Conservation (phyloP, 352 stramenopile species). For the Blastocystis sp. region DNA sequence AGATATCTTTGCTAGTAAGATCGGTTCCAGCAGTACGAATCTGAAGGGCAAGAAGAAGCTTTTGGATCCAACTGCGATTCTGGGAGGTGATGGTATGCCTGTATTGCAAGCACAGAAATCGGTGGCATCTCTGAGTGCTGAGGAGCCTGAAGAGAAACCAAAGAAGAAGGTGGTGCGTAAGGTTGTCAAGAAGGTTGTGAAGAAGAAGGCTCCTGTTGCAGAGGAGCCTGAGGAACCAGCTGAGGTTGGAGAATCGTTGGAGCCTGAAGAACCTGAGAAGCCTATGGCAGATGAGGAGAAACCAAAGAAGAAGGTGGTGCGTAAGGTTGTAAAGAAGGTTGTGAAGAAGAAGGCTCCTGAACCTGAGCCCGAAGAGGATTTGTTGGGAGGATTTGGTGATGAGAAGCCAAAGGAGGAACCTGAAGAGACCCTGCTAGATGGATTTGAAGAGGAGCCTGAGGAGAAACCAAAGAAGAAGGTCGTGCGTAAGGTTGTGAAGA, state of each 20-base stretch:
- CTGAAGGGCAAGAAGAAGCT: neutral
- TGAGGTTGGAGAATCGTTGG: neutral
- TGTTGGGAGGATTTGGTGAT: neutral
- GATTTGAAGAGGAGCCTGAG: neutral
- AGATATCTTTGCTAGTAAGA: conserved; percentile 26
- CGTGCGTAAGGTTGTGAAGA: conserved; percentile 24
- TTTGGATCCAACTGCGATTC: conserved; percentile 36
- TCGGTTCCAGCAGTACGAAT: neutral
- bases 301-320: conserved; percentile 54
- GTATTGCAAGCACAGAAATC: conserved; percentile 35
- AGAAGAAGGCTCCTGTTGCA: conserved; percentile 52
- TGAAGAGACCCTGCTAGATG: neutral
- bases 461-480: conserved; percentile 60
- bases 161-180: conserved; percentile 61
- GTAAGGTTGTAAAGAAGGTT: conserved; percentile 43
- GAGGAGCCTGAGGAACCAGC: conserved; percentile 18
- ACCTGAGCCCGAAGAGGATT: conserved; percentile 33
- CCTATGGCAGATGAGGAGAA: conserved; percentile 30
- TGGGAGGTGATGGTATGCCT: conserved; percentile 13
- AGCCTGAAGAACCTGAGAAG: neutral
- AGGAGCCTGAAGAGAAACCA: conserved; percentile 37
- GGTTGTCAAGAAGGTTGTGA: conserved; percentile 52
- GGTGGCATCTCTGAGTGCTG: neutral
- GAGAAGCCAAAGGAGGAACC: neutral
- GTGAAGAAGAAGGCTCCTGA: conserved; percentile 60